Percentiles rank a stretch among this genome's conserved stretches.
phyloP scores from a whole-genome alignment of 2,329 filamentous ascomycete genomes.

The Mycosphaerella arachidis region DNA sequence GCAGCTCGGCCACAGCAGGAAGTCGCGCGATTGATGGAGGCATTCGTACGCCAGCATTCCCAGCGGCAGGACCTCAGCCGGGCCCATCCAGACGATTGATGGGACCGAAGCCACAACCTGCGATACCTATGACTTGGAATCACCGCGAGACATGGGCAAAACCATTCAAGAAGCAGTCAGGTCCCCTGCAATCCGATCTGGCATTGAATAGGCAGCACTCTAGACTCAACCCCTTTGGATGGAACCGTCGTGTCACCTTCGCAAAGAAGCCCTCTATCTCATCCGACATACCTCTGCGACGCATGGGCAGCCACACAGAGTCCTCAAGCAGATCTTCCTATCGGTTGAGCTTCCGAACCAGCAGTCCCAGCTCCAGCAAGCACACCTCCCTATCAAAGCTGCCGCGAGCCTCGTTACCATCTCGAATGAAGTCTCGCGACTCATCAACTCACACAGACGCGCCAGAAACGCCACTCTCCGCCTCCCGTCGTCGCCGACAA shows the following conservation, averaged over 20 bases:
- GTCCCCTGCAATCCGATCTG: neutral
- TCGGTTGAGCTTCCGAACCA: neutral
- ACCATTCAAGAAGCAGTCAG: neutral
- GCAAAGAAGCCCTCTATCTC: neutral
- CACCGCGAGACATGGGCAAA: slow-evolving; percentile 11
- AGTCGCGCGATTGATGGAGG: neutral
- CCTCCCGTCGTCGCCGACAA: neutral
- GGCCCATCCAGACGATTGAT: no score
- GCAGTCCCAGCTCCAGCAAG: neutral
- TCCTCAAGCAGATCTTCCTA: neutral
- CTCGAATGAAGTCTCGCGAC: neutral
- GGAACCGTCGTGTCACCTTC: slow-evolving; percentile 3
- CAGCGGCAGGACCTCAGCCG: neutral
- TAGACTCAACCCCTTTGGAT: neutral
- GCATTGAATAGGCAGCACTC: neutral
- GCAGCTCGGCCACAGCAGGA: neutral
- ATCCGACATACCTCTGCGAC: neutral
- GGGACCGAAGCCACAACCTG: neutral
- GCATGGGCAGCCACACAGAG: neutral
- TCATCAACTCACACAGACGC: neutral
- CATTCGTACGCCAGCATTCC: neutral
- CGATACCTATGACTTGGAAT: slow-evolving; percentile 7
- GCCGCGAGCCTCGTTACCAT: neutral
- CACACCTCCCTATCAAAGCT: neutral
- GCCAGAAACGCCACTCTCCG: neutral